Evolutionary conservation across 2,329 filamentous ascomycete species (phyloP), one percentile per base, ranked within the genome.

Genomic region (Pseudogymnoascus sp.): DNA sequence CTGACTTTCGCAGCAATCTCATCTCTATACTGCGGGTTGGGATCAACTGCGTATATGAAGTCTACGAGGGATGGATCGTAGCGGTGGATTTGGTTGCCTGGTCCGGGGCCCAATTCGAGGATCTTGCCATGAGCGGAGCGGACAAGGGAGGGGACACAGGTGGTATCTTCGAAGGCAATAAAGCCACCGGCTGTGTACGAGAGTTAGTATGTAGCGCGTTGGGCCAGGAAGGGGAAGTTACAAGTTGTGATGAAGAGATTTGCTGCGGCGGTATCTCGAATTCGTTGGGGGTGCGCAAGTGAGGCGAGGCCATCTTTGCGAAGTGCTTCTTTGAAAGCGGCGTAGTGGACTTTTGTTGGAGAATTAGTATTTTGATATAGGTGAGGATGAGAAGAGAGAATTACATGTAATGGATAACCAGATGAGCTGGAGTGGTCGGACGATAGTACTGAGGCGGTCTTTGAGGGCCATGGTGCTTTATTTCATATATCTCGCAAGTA

Each of bases 51-150:
- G 64, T 77, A 78, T 14, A 79, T 60, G 24, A 66, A 68, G 1
- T 70, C 68, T 16, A 80, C 66, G 16, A 67, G 66, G 16, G 67
- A 66, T 6, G 67, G 16, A 66, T 76, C 71, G 65, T 72, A 79
- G 33, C 74, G 72, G 22, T 72, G 72, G 11, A 80, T 72, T 65
- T 80, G 78, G 65, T 77, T 79, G 31, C 78, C 79, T 46, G 73
- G 65, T 2, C 77, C 78, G 3, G 78, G 77, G 19, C 78, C 78
- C 1, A 79, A 71, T 64, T 81, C 79, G 35, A 81, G 74, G 53
- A 80, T 69, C 6, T 70, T 65, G 33, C 78, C 78, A 6, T 28
- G 26, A 19, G 73, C 73, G 35, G 71, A 61, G 10, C 38, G 59
- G 10, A 72, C 28, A 69, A 73, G 65, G 68, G 71, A 71, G 24